phyloP scores from a whole-genome alignment of 1,284 basidiomycete species.

The Puccinia hordei region DNA sequence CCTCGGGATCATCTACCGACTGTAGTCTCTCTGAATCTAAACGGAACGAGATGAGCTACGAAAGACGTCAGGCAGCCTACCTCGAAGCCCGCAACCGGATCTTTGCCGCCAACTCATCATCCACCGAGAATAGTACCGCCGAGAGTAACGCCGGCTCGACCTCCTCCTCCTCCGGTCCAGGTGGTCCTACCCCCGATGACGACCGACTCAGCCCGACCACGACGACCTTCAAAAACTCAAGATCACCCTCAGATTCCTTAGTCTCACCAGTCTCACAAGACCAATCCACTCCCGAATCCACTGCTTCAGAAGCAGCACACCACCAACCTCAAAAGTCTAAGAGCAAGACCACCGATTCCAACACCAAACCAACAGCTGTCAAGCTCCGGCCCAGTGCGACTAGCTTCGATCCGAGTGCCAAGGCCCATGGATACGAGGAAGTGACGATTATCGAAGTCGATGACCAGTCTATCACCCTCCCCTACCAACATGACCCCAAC shows the following conservation, averaged over 20 bases:
- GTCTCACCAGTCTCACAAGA: too few species aligned
- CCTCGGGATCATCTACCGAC: conserved; percentile 22
- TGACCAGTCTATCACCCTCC: conserved; percentile 32
- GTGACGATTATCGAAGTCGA: conserved; percentile 49
- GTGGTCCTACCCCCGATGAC: not conserved
- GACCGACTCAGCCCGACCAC: conserved; percentile 17
- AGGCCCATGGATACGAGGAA: conserved; percentile 50
- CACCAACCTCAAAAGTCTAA: too few species aligned
- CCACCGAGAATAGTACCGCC: conserved; percentile 3
- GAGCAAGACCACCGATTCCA: not conserved
- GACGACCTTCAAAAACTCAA: not conserved
- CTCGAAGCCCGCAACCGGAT: conserved; percentile 46
- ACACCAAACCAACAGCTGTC: not conserved
- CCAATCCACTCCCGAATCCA: too few species aligned
- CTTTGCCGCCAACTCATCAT: conserved; percentile 28
- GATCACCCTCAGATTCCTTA: too few species aligned
- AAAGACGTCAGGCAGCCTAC: conserved; percentile 47
- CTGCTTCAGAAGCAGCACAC: too few species aligned
- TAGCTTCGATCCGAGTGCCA: conserved; percentile 46
- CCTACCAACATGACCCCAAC: not conserved
- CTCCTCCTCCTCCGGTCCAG: conserved; percentile 5
- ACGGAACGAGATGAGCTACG: conserved; percentile 40
- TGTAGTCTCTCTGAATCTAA: conserved; percentile 11
- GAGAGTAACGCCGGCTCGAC: conserved; percentile 11
- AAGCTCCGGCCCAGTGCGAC: conserved; percentile 48